Percentiles rank a stretch among this genome's conserved stretches.
Evolutionary conservation across 306 rosid genomes (phyloP).

Genomic region (Casuarina equisetifolia): DNA sequence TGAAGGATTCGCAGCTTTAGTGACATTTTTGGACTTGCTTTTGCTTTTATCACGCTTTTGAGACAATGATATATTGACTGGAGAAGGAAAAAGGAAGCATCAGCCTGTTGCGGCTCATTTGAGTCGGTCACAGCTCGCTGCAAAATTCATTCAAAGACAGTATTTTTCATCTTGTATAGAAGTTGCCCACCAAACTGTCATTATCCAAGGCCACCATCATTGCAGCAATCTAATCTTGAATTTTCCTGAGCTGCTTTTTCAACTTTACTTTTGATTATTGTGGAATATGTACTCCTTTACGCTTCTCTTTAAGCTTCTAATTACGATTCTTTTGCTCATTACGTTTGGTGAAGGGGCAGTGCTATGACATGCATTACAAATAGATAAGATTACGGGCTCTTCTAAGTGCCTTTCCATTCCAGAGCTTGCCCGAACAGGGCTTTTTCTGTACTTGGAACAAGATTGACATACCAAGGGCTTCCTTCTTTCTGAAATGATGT

Average conservation of each 20-base stretch:
- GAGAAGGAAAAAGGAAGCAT: constrained; percentile 5
- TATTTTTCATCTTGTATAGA: constrained; percentile 10
- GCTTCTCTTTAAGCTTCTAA: constrained; percentile 51
- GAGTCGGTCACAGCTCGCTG: constrained; percentile 7
- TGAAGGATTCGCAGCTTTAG: not conserved
- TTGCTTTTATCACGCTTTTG: not conserved
- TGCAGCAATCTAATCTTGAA: constrained; percentile 22
- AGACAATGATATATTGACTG: not conserved
- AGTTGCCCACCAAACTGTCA: constrained; percentile 41
- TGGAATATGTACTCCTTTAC: constrained; percentile 58
- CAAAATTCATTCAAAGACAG: not conserved
- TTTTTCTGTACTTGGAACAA: constrained; percentile 38
- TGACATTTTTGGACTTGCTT: not conserved
- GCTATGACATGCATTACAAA: constrained; percentile 45
- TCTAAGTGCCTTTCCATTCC: constrained; percentile 53
- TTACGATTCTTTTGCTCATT: constrained; percentile 53
- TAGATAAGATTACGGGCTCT: constrained; percentile 43
- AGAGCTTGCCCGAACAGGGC: constrained; percentile 41
- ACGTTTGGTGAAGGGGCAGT: constrained; percentile 32
- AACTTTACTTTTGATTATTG: constrained; percentile 36
- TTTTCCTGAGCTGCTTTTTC: constrained; percentile 36
- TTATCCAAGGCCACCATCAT: constrained; percentile 43
- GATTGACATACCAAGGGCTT: constrained; percentile 47
- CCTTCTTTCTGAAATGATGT: constrained; percentile 34
- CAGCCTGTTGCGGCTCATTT: not conserved